These are phyloP conservation scores for Synchytrium microbalum DNA, from an alignment of 371 early-diverging fungal species.

Conservation along the genomic window DNA sequence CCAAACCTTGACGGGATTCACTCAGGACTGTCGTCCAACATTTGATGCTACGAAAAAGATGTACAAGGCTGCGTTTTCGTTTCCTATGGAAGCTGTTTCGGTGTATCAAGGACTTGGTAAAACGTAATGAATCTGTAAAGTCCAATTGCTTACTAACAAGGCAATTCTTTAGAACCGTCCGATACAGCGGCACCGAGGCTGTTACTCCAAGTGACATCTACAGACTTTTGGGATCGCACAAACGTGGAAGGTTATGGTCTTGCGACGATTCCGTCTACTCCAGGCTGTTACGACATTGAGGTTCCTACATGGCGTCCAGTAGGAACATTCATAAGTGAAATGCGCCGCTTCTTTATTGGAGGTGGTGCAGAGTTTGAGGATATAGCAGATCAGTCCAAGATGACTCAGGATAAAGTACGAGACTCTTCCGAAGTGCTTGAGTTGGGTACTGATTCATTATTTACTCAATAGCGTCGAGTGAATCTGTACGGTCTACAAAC, in stretches of 20 bases:
- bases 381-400: conserved; percentile 13
- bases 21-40: conserved; percentile 9
- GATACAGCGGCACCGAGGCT: conserved; percentile 17
- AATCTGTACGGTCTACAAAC: conserved; percentile 36
- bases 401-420: conserved; percentile 13
- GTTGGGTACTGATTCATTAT: background rate
- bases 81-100: conserved; percentile 18
- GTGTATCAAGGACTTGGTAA: conserved; percentile 8
- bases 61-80: conserved; percentile 19
- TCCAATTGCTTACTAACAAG: no score
- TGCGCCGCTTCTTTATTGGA: conserved; percentile 31
- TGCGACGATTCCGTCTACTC: conserved; percentile 15
- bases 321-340: conserved; percentile 7
- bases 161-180: background rate
- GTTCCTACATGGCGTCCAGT: conserved; percentile 32
- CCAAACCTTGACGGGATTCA: conserved; percentile 10
- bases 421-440: background rate
- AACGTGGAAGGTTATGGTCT: conserved; percentile 31
- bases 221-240: conserved; percentile 31
- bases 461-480: conserved; percentile 12
- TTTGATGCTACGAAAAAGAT: background rate
- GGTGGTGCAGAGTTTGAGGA: conserved; percentile 28
- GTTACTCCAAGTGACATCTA: conserved; percentile 26
- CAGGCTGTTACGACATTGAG: conserved; percentile 18
- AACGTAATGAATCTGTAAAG: no score